Evolutionary conservation across 2,329 filamentous ascomycete species (phyloP).

Genomic region (Penicillium italicum): DNA sequence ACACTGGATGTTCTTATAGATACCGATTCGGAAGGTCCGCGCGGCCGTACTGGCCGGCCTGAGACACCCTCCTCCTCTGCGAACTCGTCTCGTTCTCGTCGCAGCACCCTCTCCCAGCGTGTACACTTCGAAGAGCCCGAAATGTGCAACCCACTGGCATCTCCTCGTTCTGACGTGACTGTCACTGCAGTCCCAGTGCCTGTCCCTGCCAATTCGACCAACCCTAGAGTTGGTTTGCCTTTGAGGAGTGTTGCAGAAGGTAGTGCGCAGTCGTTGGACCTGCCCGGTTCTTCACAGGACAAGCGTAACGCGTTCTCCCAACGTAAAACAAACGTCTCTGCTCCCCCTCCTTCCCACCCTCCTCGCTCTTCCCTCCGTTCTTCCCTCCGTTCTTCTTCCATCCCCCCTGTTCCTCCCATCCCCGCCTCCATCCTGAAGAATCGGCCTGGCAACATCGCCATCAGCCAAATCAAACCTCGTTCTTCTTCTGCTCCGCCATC

Average conservation of each 20-base stretch:
- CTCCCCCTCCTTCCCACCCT: not conserved
- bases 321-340: not conserved
- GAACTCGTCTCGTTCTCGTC: not conserved
- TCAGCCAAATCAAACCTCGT: not conserved
- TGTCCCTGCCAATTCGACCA: not conserved
- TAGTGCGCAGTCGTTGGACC: not conserved
- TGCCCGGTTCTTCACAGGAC: not conserved
- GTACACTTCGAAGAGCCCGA: not conserved
- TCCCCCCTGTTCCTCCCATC: not conserved
- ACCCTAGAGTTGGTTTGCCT: not conserved
- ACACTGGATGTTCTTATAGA: not conserved
- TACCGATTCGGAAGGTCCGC: not conserved
- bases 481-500: not conserved
- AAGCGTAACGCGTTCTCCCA: not conserved
- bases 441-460: not conserved
- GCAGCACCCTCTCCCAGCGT: not conserved
- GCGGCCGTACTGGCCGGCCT: not conserved
- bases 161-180: not conserved
- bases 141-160: not conserved
- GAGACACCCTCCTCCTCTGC: not conserved
- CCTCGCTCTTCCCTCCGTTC: not conserved
- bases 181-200: not conserved
- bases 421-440: not conserved
- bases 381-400: not conserved
- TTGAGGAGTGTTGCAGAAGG: not conserved